Base-by-base conservation (phyloP, 2,329 filamentous ascomycete species). In the Rhynchosporium secalis region DNA sequence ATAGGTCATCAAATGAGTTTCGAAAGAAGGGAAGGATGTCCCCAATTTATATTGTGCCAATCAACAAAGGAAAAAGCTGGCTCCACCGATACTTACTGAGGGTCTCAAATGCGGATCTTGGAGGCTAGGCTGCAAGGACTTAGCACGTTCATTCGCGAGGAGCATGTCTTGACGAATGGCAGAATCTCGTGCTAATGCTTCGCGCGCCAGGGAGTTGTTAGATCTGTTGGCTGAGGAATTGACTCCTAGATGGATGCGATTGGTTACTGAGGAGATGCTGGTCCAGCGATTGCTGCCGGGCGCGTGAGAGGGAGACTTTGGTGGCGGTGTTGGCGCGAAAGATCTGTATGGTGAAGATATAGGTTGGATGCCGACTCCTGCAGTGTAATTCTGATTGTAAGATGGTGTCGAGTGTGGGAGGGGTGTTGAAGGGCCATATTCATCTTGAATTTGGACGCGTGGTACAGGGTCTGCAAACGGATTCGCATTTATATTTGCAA, bases 121-220 rank as follows among this genome's bases (percentile, higher is more conserved):
- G 2, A 57, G 28, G 13, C 51, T 36, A 7, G 46, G 10, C 2
- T 51, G 36, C 3, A 36, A 45, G 45, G 29, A 13, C 15, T 36
- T 38, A 3, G 54, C 46, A n/a, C 60, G 60, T 9, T 56, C 46
- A 4, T 26, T 15, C 36, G 29, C 8, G 4, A 61, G 54, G 12
- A 49, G 60, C 5, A 20, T 13, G 9, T 61, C 54, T 40, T 61
- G 60, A 29, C 47, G 52, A 3, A 20, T 46, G 9, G 54, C 60
- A 2, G 60, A 48, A 3, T 61, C 60, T 9, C 38, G 60, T 2
- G 46, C 45, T 36, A 48, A 13, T 12, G 38, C 52, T 29, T 57
- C 45, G 9, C 38, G 54, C 9, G 26, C 47, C 7, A 57, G 46
- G 4, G 43, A 56, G 28, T 51, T 41, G 8, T 20, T 29, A 1